phyloP scores from a whole-genome alignment of 2,329 filamentous ascomycete genomes.

The Chalaropsis ovoidea region DNA sequence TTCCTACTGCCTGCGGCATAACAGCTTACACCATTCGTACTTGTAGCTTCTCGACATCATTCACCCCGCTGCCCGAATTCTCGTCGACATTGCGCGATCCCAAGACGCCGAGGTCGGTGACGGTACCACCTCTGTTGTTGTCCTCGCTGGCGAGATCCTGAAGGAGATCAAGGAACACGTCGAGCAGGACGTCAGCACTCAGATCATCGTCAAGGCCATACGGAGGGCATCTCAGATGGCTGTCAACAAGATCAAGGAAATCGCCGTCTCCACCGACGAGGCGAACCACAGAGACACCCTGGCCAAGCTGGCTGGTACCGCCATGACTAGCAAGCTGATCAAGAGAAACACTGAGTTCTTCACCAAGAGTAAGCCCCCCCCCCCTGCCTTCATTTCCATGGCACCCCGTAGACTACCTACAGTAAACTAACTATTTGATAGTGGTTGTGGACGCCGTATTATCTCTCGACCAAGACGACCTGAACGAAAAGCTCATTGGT shows the following conservation, averaged over 20 bases:
- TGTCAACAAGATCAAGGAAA: conserved; percentile 98
- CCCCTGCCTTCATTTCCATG: not conserved
- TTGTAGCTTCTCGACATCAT: conserved; percentile 88
- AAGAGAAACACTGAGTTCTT: conserved; percentile 96
- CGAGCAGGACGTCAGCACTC: conserved; percentile 91
- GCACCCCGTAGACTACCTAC: not conserved
- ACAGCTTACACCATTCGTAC: conserved; percentile 20
- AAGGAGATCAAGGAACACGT: conserved; percentile 96
- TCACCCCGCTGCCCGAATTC: conserved; percentile 90
- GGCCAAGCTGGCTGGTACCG: conserved; percentile 78
- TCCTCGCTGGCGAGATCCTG: conserved; percentile 91
- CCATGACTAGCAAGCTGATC: conserved; percentile 99
- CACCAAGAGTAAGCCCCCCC: conserved; percentile 62
- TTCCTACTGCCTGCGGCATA: not conserved
- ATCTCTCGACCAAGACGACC: conserved; percentile 87
- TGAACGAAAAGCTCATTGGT: conserved; percentile 96
- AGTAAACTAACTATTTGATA: conserved; percentile 32
- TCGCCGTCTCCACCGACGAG: conserved; percentile 76
- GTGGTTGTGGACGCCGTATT: conserved; percentile 97
- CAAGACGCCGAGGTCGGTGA: conserved; percentile 99
- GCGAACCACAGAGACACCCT: conserved; percentile 79
- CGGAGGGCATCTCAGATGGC: conserved; percentile 80
- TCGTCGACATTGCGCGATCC: conserved; percentile 95
- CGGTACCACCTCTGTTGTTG: conserved; percentile 93
- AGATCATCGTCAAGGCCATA: conserved; percentile 94